Conservation (phyloP, 441 rosid species). For the Manihot esculenta region DNA sequence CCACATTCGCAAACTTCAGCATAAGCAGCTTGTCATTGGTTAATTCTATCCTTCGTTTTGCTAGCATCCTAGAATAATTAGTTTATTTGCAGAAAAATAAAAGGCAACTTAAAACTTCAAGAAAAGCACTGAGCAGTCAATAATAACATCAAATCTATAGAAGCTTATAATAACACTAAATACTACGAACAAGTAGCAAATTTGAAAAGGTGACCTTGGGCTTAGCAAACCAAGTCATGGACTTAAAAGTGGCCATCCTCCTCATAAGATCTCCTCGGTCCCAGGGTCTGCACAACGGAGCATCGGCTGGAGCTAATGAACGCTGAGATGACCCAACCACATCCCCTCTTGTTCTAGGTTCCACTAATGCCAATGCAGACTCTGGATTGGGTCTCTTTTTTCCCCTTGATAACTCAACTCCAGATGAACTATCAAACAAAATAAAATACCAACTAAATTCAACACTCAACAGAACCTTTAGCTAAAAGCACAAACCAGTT, state of each 20-base stretch:
- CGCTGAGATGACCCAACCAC: constrained; percentile 29
- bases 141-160: background rate
- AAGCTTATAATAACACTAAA: background rate
- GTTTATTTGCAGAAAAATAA: background rate
- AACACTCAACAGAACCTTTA: background rate
- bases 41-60: background rate
- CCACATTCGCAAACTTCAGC: background rate
- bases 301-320: constrained; percentile 25
- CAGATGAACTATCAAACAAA: constrained; percentile 35
- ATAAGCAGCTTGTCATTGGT: background rate
- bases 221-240: constrained; percentile 97
- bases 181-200: background rate
- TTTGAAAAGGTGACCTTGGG: constrained; percentile 55
- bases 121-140: background rate
- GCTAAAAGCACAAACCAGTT: background rate
- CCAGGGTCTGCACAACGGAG: constrained; percentile 87
- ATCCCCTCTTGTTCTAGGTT: constrained; percentile 37
- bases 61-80: background rate
- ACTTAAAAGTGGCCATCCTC: constrained; percentile 82
- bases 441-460: constrained; percentile 4
- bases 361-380: constrained; percentile 51
- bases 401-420: constrained; percentile 42
- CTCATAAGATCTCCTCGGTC: constrained; percentile 87
- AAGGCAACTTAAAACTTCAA: background rate
- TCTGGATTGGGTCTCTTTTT: constrained; percentile 54